Conservation (phyloP, 768 basidiomycete genomes). For the Pleurotus ostreatus region DNA sequence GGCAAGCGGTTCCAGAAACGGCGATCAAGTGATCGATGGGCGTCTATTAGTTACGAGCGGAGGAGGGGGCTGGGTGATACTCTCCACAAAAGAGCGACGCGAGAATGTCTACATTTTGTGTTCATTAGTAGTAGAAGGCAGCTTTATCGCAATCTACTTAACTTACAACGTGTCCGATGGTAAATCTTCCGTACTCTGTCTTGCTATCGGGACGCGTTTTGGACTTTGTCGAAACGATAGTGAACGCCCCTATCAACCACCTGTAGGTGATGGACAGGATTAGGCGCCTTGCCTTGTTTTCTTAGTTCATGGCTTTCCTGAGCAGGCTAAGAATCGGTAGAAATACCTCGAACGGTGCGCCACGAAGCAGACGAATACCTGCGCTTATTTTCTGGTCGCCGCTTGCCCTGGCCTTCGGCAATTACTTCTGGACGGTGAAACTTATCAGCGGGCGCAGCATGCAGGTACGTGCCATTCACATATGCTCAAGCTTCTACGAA, state of each 20-base stretch:
- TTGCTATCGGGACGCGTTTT: no score
- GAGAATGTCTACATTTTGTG: no score
- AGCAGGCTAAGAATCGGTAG: background rate
- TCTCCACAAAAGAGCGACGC: no score
- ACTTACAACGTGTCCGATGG: no score
- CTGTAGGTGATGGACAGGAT: background rate
- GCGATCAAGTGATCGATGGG: no score
- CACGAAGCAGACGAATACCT: background rate
- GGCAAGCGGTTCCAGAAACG: no score
- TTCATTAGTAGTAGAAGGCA: no score
- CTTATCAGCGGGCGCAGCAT: constrained; percentile 63
- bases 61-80: no score
- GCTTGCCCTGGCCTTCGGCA: constrained; percentile 39
- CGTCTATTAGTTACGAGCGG: no score
- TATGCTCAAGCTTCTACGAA: background rate
- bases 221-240: background rate
- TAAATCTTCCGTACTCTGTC: no score
- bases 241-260: no score
- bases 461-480: constrained; percentile 46
- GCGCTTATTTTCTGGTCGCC: constrained; percentile 54
- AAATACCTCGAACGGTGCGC: background rate
- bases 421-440: constrained; percentile 50
- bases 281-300: background rate
- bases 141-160: no score
- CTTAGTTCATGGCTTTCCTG: background rate